Base-by-base conservation (phyloP, 2,329 filamentous ascomycete species). In the Beauveria pseudobassiana region DNA sequence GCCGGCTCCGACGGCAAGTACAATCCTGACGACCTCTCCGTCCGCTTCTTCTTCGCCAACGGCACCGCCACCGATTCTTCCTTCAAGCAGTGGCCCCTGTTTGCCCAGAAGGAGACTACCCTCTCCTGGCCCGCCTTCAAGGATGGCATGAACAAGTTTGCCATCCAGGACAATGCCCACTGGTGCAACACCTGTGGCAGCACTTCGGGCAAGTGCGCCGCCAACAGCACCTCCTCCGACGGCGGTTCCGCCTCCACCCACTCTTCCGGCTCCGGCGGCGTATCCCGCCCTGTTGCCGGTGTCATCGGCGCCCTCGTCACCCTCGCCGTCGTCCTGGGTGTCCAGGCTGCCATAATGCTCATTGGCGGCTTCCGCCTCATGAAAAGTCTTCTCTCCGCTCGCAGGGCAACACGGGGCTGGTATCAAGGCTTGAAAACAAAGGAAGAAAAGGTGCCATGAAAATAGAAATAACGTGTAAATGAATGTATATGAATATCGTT, bases 101-200 rank as follows among this genome's bases (percentile, higher is more conserved):
- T 87, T 65, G 89, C 88, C 26, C 80, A 82, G 63, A 69, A 69
- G 6, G 75, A 81, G 62, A 75, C 78, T 0, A 73, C 80, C 0
- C 71, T 96, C 30, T 77, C 85, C 16, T 96, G 90, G 88, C 74
- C 72, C 14, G 84, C 86, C 18, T 96, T 96, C 74, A 79, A 81
- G 24, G 65, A 68, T 1, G 77, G 80, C 65, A 88, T 93, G 78
- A 72, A 76, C 66, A 81, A 84, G 67, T 87, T 95, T 66, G 83
- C 88, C 51, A 79, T 96, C 62, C 76, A 77, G n/a, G 79, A 82
- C 56, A 86, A 85, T 8, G 70, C 79, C 62, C 74, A 84, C 60
- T 96, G 91, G 91, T 96, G 95, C 76, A 71, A 72, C 1, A 80
- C 82, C 62, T 96, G 92, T 72, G 89, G 89, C 5, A 91, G 90